Evolutionary conservation across 2,329 filamentous ascomycete genomes (phyloP).

Genomic region (Eurotiales sp.): DNA sequence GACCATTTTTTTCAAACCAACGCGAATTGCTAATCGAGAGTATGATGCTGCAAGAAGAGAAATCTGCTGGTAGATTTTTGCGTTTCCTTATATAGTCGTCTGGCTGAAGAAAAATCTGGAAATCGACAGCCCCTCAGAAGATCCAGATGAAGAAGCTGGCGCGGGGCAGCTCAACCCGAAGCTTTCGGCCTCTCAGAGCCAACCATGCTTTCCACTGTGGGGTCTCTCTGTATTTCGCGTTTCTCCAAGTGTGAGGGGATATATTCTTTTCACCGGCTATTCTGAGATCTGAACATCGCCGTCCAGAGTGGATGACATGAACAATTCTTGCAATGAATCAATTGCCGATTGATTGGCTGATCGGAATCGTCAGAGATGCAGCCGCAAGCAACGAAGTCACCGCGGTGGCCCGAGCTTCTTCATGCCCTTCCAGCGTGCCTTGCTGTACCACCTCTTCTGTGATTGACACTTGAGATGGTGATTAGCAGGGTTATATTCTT

Average conservation of each 20-base stretch:
- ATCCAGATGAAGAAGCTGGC: not conserved
- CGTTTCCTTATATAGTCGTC: not conserved
- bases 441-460: too few species aligned
- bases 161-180: conserved; percentile 17
- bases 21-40: not conserved
- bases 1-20: conserved; percentile 29
- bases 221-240: not conserved
- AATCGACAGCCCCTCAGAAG: not conserved
- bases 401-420: not conserved
- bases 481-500: too few species aligned
- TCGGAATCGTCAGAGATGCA: not conserved
- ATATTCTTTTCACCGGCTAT: too few species aligned
- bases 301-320: too few species aligned
- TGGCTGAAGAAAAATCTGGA: not conserved
- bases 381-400: not conserved
- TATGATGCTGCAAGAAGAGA: not conserved
- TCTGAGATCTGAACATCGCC: too few species aligned
- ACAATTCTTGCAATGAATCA: too few species aligned
- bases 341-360: not conserved
- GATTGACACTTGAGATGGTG: too few species aligned
- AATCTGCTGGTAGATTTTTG: not conserved
- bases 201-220: not conserved
- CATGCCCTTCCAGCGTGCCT: too few species aligned
- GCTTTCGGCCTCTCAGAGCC: not conserved
- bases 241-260: too few species aligned